These are phyloP conservation scores for Solanum ossicruentum DNA, from an alignment of 257 asterid species.

Conservation along the genomic window DNA sequence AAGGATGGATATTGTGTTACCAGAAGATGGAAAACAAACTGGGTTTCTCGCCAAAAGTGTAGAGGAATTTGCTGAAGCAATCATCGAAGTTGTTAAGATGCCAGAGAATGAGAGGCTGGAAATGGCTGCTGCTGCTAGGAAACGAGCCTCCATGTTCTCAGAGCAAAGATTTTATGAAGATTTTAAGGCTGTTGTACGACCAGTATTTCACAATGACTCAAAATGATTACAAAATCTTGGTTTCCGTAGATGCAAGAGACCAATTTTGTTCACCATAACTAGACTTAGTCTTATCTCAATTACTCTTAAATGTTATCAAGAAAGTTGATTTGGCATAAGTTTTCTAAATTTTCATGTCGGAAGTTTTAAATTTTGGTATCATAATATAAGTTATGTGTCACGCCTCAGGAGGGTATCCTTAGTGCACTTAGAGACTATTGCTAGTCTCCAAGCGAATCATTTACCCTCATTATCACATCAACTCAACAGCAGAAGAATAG, in stretches of 20 bases:
- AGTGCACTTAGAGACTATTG: too few species aligned
- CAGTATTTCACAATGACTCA: slow-evolving; percentile 15
- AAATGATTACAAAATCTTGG: slow-evolving; percentile 1
- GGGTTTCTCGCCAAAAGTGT: slow-evolving; percentile 65
- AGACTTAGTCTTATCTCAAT: not conserved
- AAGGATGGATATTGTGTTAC: slow-evolving; percentile 75
- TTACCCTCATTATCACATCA: too few species aligned
- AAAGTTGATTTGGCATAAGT: too few species aligned
- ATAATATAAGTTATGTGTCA: too few species aligned
- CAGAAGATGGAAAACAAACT: slow-evolving; percentile 72
- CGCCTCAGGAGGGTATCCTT: too few species aligned
- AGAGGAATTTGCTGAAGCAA: slow-evolving; percentile 74
- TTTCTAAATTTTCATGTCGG: too few species aligned
- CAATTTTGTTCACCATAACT: not conserved
- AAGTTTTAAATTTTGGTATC: too few species aligned
- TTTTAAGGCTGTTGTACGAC: slow-evolving; percentile 66
- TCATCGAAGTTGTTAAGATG: slow-evolving; percentile 45
- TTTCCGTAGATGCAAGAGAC: not conserved
- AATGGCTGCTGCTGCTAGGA: slow-evolving; percentile 82
- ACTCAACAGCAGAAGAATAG: too few species aligned
- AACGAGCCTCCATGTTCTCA: slow-evolving; percentile 63
- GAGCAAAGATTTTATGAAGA: slow-evolving; percentile 70
- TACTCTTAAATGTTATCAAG: too few species aligned
- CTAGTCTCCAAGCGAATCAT: too few species aligned
- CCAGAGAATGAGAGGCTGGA: slow-evolving; percentile 43